These are phyloP conservation scores for Hemisphaericaspora xylofermentans DNA, from an alignment of 1,139 yeast genomes.

Conservation along the genomic window DNA sequence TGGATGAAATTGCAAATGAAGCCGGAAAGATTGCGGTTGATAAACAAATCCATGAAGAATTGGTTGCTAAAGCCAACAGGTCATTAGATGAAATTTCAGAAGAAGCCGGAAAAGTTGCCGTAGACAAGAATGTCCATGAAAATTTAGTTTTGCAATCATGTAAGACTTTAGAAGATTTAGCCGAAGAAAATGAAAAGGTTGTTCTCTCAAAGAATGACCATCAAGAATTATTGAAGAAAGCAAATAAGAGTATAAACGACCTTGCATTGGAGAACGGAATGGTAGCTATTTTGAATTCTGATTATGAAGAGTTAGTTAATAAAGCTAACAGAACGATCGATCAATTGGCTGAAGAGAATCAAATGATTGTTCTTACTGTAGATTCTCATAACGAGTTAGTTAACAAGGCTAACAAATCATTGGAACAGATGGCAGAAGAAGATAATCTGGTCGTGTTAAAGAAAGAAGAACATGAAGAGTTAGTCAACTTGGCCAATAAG, in stretches of 20 bases:
- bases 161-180: conserved; percentile 14
- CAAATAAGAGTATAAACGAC: conserved; percentile 17
- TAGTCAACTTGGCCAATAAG: conserved; percentile 11
- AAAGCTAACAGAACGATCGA: conserved; percentile 1
- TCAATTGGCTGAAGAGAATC: conserved; percentile 1
- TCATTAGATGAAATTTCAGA: conserved; percentile 13
- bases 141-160: conserved; percentile 7
- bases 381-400: conserved; percentile 6
- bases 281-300: conserved; percentile 1
- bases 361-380: neutral
- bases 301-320: neutral
- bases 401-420: conserved; percentile 14
- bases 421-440: conserved; percentile 18
- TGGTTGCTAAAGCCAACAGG: conserved; percentile 6
- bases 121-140: conserved; percentile 16
- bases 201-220: conserved; percentile 15
- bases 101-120: conserved; percentile 13
- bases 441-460: conserved; percentile 13
- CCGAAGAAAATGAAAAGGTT: conserved; percentile 15
- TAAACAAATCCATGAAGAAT: conserved; percentile 7
- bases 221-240: conserved; percentile 4
- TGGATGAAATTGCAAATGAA: conserved; percentile 17
- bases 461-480: conserved; percentile 19
- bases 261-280: conserved; percentile 15
- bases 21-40: conserved; percentile 12